phyloP scores from a whole-genome alignment of 352 stramenopile species.

The Phytophthora quininea region DNA sequence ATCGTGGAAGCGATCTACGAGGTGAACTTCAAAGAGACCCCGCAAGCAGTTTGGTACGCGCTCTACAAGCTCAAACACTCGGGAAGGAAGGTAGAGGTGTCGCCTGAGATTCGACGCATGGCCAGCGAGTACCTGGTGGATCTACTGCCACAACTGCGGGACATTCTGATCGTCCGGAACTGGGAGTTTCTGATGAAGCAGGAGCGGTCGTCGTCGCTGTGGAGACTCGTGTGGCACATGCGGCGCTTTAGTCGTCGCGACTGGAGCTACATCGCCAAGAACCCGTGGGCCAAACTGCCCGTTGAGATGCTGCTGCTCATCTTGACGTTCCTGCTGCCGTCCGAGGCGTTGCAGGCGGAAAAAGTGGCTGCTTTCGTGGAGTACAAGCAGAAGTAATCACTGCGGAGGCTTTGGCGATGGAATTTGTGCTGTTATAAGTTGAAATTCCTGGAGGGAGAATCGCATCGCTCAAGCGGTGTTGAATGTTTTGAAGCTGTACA shows the following conservation, averaged over 20 bases:
- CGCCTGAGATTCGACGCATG: neutral
- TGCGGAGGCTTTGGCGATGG: no score
- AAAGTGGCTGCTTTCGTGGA: slow-evolving; percentile 6
- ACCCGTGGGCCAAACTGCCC: slow-evolving; percentile 13
- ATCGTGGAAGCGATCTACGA: slow-evolving; percentile 12
- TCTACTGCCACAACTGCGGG: slow-evolving; percentile 6
- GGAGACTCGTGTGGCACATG: neutral
- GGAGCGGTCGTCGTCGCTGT: neutral
- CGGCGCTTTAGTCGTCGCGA: slow-evolving; percentile 5
- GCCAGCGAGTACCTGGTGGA: slow-evolving; percentile 4
- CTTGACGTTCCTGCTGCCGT: slow-evolving; percentile 10
- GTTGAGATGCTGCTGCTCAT: slow-evolving; percentile 6
- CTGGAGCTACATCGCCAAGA: slow-evolving; percentile 7
- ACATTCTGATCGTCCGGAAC: slow-evolving; percentile 9
- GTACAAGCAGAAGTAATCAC: neutral
- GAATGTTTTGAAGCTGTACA: neutral
- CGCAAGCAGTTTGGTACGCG: slow-evolving; percentile 21
- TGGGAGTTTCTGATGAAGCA: slow-evolving; percentile 7
- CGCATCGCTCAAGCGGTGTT: neutral
- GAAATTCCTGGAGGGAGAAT: no score
- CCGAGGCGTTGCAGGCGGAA: slow-evolving; percentile 7
- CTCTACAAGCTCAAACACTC: slow-evolving; percentile 8
- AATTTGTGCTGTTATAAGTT: neutral
- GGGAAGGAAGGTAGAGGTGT: neutral
- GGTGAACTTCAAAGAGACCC: slow-evolving; percentile 13